Percentiles rank a stretch among this genome's conserved stretches.
Evolutionary conservation across 345 rosid genomes (phyloP).

Genomic region (Salix arbutifolia): DNA sequence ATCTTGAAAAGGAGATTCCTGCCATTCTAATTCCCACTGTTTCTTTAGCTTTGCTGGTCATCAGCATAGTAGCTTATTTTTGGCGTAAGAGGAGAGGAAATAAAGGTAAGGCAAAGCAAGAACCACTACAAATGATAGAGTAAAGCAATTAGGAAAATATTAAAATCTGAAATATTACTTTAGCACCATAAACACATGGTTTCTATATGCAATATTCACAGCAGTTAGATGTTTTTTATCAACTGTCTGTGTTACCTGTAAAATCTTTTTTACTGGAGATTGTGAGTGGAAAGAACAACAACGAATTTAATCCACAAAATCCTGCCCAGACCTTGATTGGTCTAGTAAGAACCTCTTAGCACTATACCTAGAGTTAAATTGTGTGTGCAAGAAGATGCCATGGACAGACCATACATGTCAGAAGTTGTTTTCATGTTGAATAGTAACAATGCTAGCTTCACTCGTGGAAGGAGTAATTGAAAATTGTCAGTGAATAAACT

Average conservation of each 20-base stretch:
- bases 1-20: background rate
- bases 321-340: conserved; percentile 11
- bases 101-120: background rate
- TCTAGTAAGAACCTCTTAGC: conserved; percentile 5
- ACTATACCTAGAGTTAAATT: background rate
- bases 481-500: no score
- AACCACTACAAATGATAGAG: background rate
- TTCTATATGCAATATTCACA: no score
- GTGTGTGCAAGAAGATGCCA: conserved; percentile 3
- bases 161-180: no score
- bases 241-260: no score
- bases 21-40: background rate
- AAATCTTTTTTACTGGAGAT: background rate
- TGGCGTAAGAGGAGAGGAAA: background rate
- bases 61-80: background rate
- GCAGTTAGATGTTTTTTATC: no score
- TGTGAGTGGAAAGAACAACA: conserved; percentile 10
- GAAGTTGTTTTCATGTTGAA: background rate
- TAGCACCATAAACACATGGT: no score
- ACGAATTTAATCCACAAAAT: background rate
- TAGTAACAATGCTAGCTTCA: background rate
- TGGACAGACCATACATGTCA: conserved; percentile 2
- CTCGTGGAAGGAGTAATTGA: no score
- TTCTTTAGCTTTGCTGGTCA: background rate
- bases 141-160: background rate